phyloP scores from a whole-genome alignment of 2,329 filamentous ascomycete genomes.

The Diaporthe citrichinensis region DNA sequence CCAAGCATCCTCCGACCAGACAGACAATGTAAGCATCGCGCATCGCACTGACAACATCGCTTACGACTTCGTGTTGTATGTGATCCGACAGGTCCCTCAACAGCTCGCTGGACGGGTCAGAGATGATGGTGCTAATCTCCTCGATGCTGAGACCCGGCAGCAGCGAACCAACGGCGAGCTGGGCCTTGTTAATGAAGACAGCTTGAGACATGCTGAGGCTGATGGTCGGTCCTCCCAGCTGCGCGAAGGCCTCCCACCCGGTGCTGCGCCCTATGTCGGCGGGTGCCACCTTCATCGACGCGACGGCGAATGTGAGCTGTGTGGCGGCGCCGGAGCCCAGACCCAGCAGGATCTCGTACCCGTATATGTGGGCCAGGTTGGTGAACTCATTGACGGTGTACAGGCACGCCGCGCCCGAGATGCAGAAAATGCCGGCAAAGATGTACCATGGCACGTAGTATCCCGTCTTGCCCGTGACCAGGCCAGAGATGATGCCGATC shows the following conservation, averaged over 20 bases:
- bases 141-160: background rate
- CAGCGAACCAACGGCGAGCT: background rate
- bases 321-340: background rate
- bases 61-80: background rate
- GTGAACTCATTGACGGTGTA: background rate
- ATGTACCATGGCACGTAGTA: background rate
- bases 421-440: background rate
- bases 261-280: background rate
- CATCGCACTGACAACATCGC: background rate
- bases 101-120: background rate
- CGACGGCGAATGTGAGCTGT: background rate
- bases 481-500: background rate
- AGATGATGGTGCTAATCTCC: background rate
- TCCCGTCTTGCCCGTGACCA: background rate
- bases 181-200: constrained; percentile 1
- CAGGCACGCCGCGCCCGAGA: background rate
- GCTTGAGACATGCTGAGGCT: background rate
- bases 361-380: background rate
- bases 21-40: background rate
- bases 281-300: background rate
- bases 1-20: background rate
- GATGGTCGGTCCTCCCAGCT: background rate
- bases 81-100: background rate
- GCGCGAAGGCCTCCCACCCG: background rate
- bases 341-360: background rate